Percentiles rank a stretch among this genome's conserved stretches.
Evolutionary conservation across 495 filamentous ascomycete species (phyloP).

Genomic region (Aspergillus sclerotioniger): DNA sequence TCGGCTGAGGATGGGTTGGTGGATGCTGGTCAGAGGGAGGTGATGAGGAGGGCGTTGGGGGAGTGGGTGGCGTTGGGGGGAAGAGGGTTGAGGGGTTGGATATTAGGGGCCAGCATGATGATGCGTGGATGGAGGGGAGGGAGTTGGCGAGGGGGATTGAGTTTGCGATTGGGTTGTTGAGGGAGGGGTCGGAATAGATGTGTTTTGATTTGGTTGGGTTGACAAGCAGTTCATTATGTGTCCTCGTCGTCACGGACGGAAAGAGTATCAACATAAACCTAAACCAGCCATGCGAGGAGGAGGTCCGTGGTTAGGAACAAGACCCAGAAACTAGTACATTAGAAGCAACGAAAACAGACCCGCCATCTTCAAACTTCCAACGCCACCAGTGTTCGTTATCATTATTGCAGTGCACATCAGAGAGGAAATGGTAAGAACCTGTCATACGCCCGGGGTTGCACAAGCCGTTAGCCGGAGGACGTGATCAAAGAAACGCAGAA

Average conservation of each 20-base stretch:
- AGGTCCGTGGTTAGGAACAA: slow-evolving; percentile 9
- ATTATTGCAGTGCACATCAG: slow-evolving; percentile 24
- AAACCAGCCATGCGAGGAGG: neutral
- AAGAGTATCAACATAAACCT: neutral
- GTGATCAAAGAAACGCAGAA: slow-evolving; percentile 4
- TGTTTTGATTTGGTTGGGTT: neutral
- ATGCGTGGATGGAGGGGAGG: slow-evolving; percentile 52
- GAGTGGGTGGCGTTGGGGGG: slow-evolving; percentile 26
- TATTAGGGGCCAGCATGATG: slow-evolving; percentile 63
- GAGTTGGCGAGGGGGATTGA: slow-evolving; percentile 47
- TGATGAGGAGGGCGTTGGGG: slow-evolving; percentile 42
- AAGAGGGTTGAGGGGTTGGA: slow-evolving; percentile 36
- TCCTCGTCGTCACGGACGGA: neutral
- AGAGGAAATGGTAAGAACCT: slow-evolving; percentile 19
- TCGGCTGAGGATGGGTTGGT: slow-evolving; percentile 62
- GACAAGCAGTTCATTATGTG: neutral
- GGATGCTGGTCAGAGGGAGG: slow-evolving; percentile 50
- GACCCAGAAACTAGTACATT: slow-evolving; percentile 19
- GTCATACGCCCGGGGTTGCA: slow-evolving; percentile 31
- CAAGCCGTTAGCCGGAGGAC: slow-evolving; percentile 12
- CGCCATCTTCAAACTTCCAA: slow-evolving; percentile 30
- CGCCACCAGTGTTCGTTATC: slow-evolving; percentile 27
- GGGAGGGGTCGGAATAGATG: slow-evolving; percentile 6
- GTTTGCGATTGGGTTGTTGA: slow-evolving; percentile 33
- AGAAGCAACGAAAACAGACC: slow-evolving; percentile 26